Evolutionary conservation across 2,329 filamentous ascomycete species (phyloP), one percentile per base, ranked within the genome.

Genomic region (Bimuria novae-zelandiae): DNA sequence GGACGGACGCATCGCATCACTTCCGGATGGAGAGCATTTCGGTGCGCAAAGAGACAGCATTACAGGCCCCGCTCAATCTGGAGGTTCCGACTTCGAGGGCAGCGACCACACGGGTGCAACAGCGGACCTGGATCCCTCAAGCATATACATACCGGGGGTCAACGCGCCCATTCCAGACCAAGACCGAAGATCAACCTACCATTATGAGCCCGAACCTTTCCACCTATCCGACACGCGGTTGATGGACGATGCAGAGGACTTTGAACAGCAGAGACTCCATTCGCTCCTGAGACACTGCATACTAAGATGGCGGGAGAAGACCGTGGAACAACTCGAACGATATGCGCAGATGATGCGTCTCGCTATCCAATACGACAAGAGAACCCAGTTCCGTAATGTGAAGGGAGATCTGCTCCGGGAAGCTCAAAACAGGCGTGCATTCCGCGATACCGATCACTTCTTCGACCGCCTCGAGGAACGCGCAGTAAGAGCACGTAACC

Each of bases 401-500:
- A 76, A 86, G 37, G 79, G 81, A 49, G 71, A 76, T 8, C 63
- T 69, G 22, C 61, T 54, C 1, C 54, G 59, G 11, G 62, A 62
- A 21, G 56, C 63, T 10, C 66, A 62, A 7, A 48, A 60, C 2
- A 79, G 76, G 51, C 75, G 73, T 11, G 76, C 77, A 40, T 68
- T 60, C 12, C 71, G 66, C 19, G 78, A 81, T 58, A 82, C 77
- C 6, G 77, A 82, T 43, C 74, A 73, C 32, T 85, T 84, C 59
- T 85, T 81, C 59, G 75, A 76, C 16, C 78, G 79, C 43, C 74
- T 86, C 14, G 84, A 87, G 67, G 77, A 74, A 45, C 82, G 85
- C 40, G 88, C 88, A 25, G 78, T 76, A 1, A 81, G 83, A 60
- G 86, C 87, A 40, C 83, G 88, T 54, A 81, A 89, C 64, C 74